phyloP scores from a whole-genome alignment of 139 green algal genomes.

The Limnomonas spitsbergensis region DNA sequence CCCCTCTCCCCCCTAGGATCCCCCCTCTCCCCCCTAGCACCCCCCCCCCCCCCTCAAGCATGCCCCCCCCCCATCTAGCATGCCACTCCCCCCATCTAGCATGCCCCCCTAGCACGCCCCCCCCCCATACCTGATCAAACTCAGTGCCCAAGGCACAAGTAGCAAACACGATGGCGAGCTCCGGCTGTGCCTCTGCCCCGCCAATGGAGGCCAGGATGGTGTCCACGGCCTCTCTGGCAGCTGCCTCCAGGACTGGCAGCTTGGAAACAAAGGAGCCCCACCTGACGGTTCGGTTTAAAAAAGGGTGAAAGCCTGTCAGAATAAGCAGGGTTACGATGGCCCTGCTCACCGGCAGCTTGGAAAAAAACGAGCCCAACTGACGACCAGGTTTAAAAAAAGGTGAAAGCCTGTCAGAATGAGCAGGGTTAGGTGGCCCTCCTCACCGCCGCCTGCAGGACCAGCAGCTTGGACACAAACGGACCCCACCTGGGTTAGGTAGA shows the following conservation, averaged over 20 bases:
- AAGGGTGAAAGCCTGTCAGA: no score
- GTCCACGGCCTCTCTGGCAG: conserved; percentile 19
- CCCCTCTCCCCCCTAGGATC: no score
- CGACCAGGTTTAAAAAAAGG: no score
- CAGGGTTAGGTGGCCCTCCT: no score
- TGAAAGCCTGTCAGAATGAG: no score
- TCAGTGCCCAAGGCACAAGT: conserved; percentile 24
- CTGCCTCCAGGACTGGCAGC: background rate
- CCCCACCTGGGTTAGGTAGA: no score
- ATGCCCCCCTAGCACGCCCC: background rate
- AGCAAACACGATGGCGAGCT: conserved; percentile 44
- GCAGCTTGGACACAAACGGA: no score
- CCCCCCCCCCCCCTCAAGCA: background rate
- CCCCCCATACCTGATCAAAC: conserved; percentile 20
- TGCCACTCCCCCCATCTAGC: background rate
- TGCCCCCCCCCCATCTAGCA: background rate
- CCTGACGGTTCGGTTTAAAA: no score
- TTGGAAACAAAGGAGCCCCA: conserved; percentile 20
- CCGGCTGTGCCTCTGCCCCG: conserved; percentile 4
- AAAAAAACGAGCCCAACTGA: no score
- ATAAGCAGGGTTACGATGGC: no score
- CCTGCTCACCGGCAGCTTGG: no score
- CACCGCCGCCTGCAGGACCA: no score
- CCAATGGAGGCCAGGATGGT: conserved; percentile 20
- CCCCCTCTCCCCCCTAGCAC: background rate